Evolutionary conservation across 441 rosid genomes (phyloP).

Genomic region (Sinapis alba): DNA sequence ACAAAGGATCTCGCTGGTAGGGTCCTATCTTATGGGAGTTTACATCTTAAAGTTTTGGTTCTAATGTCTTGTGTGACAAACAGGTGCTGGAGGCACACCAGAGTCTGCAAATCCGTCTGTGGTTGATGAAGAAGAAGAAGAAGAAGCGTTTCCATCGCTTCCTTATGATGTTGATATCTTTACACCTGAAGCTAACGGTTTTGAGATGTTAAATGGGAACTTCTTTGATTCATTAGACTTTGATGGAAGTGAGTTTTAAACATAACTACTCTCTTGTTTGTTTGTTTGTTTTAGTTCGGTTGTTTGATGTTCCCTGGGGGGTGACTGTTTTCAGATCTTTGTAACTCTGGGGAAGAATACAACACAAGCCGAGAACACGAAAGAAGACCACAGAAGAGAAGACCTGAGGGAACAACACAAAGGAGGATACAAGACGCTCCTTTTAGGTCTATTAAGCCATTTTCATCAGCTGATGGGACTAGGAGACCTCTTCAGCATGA

Average conservation of each 20-base stretch:
- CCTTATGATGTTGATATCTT: slow-evolving; percentile 84
- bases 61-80: slow-evolving; percentile 16
- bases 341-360: slow-evolving; percentile 59
- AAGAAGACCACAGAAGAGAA: slow-evolving; percentile 46
- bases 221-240: slow-evolving; percentile 93
- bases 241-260: slow-evolving; percentile 84
- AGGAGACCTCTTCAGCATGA: slow-evolving; percentile 62
- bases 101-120: slow-evolving; percentile 90
- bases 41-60: slow-evolving; percentile 19
- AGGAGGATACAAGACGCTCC: slow-evolving; percentile 54
- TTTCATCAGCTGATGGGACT: slow-evolving; percentile 45
- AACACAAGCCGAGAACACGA: slow-evolving; percentile 49
- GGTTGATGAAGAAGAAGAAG: slow-evolving; percentile 69
- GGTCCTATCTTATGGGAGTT: background rate
- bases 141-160: slow-evolving; percentile 75
- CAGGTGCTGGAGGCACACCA: slow-evolving; percentile 76
- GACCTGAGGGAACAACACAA: slow-evolving; percentile 41
- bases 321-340: slow-evolving; percentile 78
- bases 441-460: slow-evolving; percentile 51
- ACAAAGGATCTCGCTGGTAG: slow-evolving; percentile 63
- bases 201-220: slow-evolving; percentile 67
- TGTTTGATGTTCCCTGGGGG: slow-evolving; percentile 44
- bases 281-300: slow-evolving; percentile 24
- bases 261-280: too few relatives aligned
- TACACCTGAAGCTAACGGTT: slow-evolving; percentile 64